phyloP scores from a whole-genome alignment of 2,329 filamentous ascomycete genomes.

The Chaetomium olivaceum region DNA sequence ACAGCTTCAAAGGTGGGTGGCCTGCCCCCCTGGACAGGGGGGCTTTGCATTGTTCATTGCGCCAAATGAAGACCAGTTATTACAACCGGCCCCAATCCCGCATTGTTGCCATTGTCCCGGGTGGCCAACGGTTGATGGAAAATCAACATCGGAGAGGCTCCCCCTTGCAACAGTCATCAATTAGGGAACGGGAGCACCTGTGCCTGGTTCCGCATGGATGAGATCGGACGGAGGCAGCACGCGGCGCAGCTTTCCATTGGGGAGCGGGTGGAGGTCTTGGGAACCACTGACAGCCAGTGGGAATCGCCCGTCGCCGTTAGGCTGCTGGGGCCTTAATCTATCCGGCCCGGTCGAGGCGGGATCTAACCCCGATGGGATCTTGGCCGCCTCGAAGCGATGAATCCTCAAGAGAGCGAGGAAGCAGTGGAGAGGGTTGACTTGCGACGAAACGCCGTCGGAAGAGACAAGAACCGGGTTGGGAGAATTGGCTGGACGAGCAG shows the following conservation, averaged over 20 bases:
- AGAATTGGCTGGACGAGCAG: constrained; percentile 6
- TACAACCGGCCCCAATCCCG: constrained; percentile 3
- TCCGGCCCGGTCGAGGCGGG: constrained; percentile 15
- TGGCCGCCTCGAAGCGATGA: constrained; percentile 1
- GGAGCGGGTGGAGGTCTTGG: background rate
- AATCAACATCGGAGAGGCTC: constrained; percentile 6
- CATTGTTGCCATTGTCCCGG: constrained; percentile 15
- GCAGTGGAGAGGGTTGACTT: background rate
- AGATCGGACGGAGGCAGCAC: constrained; percentile 8
- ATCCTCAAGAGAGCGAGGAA: background rate
- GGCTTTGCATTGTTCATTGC: constrained; percentile 1
- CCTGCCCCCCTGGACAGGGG: background rate
- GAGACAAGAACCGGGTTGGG: background rate
- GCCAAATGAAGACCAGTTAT: constrained; percentile 13
- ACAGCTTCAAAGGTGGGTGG: constrained; percentile 1
- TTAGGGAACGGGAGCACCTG: constrained; percentile 18
- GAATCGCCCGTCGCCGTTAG: background rate
- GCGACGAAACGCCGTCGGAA: background rate
- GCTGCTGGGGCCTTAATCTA: constrained; percentile 17
- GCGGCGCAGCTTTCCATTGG: background rate
- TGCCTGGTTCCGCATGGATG: constrained; percentile 23
- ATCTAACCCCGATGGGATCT: constrained; percentile 7
- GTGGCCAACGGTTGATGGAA: constrained; percentile 24
- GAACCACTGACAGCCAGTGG: background rate
- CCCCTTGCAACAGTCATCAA: constrained; percentile 19